phyloP scores from a whole-genome alignment of 768 basidiomycete species.

The Kwoniella bestiolae region DNA sequence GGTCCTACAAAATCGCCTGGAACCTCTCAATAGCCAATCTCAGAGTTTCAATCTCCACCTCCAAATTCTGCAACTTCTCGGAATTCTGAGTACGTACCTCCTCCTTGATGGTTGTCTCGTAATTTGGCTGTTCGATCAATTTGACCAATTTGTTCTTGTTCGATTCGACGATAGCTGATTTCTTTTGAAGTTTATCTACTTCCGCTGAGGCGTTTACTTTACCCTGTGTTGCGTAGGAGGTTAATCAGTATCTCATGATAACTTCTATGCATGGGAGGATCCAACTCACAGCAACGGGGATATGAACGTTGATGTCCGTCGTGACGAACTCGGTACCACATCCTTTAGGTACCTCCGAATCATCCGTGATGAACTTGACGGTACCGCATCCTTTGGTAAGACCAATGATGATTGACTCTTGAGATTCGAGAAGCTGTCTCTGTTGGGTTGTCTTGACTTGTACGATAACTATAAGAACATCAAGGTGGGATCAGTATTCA shows the following conservation, averaged over 20 bases:
- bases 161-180: slow-evolving; percentile 71
- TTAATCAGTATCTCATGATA: neutral
- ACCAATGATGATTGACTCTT: slow-evolving; percentile 73
- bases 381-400: slow-evolving; percentile 87
- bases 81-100: slow-evolving; percentile 73
- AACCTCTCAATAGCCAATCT: slow-evolving; percentile 77
- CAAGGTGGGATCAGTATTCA: too few species aligned
- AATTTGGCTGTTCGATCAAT: slow-evolving; percentile 72
- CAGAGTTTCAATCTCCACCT: slow-evolving; percentile 77
- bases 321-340: slow-evolving; percentile 84
- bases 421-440: slow-evolving; percentile 70
- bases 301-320: slow-evolving; percentile 73
- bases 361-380: slow-evolving; percentile 68
- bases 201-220: slow-evolving; percentile 87
- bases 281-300: slow-evolving; percentile 78
- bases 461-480: slow-evolving; percentile 85
- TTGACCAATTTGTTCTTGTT: slow-evolving; percentile 79
- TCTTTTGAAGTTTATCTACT: slow-evolving; percentile 88
- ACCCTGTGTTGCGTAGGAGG: slow-evolving; percentile 63
- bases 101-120: slow-evolving; percentile 77
- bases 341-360: slow-evolving; percentile 77
- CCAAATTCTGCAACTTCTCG: slow-evolving; percentile 80
- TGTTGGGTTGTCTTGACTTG: slow-evolving; percentile 70
- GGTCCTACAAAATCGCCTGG: slow-evolving; percentile 40
- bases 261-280: neutral